Evolutionary conservation across 371 early-diverging fungal genomes (phyloP), one percentile per base, ranked within the genome.

Genomic region (Paramicrosporidium saccamoebae): DNA sequence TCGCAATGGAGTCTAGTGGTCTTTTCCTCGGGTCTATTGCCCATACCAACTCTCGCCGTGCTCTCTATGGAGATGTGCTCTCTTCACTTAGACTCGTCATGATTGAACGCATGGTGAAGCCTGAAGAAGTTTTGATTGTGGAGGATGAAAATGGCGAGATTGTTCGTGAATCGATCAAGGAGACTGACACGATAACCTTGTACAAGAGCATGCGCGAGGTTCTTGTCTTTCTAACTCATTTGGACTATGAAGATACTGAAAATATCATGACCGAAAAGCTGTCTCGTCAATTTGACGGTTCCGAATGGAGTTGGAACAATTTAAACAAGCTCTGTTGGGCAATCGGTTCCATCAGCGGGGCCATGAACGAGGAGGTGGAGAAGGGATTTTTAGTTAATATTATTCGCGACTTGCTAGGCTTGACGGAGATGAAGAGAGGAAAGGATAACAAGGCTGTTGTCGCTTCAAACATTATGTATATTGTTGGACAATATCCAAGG

Each of bases 71-170:
- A 9, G 56, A 60, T 19, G 49, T 75, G 2, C 55, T 94, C 12
- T 53, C 74, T 3, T 54, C 57, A 14, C 50, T 84, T 21, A 62
- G 94, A 21, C 50, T 64, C 1, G 79, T 79, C 10, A 74, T 81
- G 73, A 84, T 86, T 39, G 78, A 79, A 32, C 51, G 68, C 25
- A 88, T 90, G 92, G 86, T 79, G 20, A 71, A 69, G 31, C 94
- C 94, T 16, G 81, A 86, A 43, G 94, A 92, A 47, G 82, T 94
- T 7, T 53, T 98, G 17, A 62, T 98, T 21, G 78, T 86, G n/a
- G 84, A 95, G 42, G 90, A 98, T 48, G 99, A 98, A 27, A 86
- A 96, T 41, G 97, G 97, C 21, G 96, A 96, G 48, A 78, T 98
- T 42, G 88, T 98, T 6, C 66, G 92, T 29, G 98, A 97, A 47